Base-by-base conservation (phyloP, 2,329 filamentous ascomycete genomes). In the Alternaria conjuncta region DNA sequence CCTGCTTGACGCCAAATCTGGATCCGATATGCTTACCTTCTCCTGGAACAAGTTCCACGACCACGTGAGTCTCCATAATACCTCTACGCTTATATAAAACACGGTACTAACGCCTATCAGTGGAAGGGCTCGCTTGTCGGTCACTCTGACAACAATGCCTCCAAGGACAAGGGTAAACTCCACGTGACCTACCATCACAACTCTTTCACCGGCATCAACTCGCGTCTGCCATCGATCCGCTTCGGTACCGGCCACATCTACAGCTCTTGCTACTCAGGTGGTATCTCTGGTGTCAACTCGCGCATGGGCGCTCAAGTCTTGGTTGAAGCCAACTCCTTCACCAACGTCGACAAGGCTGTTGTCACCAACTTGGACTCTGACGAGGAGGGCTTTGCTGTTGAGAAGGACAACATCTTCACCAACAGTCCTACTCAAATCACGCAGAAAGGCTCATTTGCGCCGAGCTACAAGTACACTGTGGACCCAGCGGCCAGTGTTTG, bases 121-220 rank as follows among this genome's bases (percentile, higher is more conserved):
- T 89, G 84, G 83, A 89, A 89, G 78, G 86, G 83, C n/a, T 86
- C 84, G 0, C 82, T 89, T 13, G 79, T 88, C 59, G 88, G 86
- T 15, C 87, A 64, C 57, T 53, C 51, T 6, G 61, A 64, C 53
- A 61, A 21, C 53, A 64, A 64, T 78, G 78, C 68, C 25, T 79
- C 71, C 53, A 70, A 71, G 26, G 89, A 91, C 80, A 86, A 73
- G 2, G 89, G 88, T 69, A 84, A 88, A 74, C 83, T 91, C 32
- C 85, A 82, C 74, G 81, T 91, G 53, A 91, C 89, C 60, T 90
- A 89, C 77, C 85, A 86, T 81, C 87, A 90, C 84, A 91, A 91
- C 85, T 82, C 86, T 82, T 91, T 85, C 84, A 75, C 75, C 69
- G 89, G 89, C 80, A 79, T 90, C 73, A 88, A 89, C 83, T 89